Conservation (phyloP, 305 asterid genomes). For the Fraxinus ornus region DNA sequence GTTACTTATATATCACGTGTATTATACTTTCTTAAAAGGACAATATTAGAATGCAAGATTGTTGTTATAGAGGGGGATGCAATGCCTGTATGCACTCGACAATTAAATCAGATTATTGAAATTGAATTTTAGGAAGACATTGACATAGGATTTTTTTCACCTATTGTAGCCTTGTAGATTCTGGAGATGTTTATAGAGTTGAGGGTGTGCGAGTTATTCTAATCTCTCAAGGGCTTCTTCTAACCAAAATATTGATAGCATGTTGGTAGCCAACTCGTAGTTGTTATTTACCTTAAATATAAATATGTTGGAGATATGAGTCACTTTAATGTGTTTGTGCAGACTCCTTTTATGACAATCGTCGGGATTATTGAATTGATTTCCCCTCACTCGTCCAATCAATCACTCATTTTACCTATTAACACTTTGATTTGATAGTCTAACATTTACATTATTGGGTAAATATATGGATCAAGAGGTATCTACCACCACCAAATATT, state of each 20-base stretch:
- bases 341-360: no score
- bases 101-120: not conserved
- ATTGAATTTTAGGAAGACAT: not conserved
- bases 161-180: not conserved
- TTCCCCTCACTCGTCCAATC: not conserved
- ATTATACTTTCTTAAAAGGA: not conserved
- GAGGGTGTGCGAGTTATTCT: not conserved
- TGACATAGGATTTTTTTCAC: not conserved
- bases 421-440: not conserved
- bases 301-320: no score
- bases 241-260: not conserved
- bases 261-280: not conserved
- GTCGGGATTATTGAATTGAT: not conserved
- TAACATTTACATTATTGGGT: not conserved
- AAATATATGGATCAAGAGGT: not conserved
- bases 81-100: not conserved
- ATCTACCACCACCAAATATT: not conserved
- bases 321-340: no score
- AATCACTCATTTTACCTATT: not conserved
- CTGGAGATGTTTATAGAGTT: not conserved
- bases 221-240: not conserved
- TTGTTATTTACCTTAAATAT: no score
- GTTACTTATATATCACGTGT: not conserved
- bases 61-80: not conserved
- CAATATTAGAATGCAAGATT: not conserved